Base-by-base conservation (phyloP, 164 flowering plant genomes). In the Cinnamomum chago region DNA sequence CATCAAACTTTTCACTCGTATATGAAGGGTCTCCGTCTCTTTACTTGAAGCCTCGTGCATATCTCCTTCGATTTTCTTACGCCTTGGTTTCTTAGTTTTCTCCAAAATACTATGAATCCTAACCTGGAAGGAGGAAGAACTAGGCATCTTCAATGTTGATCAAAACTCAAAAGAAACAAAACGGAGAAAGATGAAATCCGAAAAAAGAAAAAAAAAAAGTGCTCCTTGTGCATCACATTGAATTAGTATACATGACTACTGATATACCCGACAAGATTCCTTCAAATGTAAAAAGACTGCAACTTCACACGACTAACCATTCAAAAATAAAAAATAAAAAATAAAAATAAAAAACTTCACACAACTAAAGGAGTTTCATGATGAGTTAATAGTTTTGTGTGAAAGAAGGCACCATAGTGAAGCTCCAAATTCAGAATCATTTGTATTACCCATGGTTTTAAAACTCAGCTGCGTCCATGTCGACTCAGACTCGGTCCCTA, bases 41-140 rank as follows among this genome's bases (percentile, higher is more conserved):
- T 84, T 87, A 72, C 62, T 74, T 51, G 74, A 65, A 77, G 62
- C 80, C 52, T 84, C 90, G 35, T 80, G 70, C 73, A 62, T 68
- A 47, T 74, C 80, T 71, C 60, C 80, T 20, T 55, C 72, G 79
- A n/a, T 33, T 62, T 72, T 84, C 65, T 79, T 84, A 27, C 81
- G 81, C 68, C 79, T 76, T 24, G 50, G 14, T 25, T 76, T 87
- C 85, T 86, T 90, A 62, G 88, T 78, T 85, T 81, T 88, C 83
- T 91, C 90, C 83, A 95, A 82, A 73, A 90, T 84, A 68, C 60
- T 81, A 65, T 90, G 92, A 72, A 95, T 90, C 75, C 86, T 93
- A 72, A 87, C 88, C 99, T 95, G 86, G 67, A 50, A 24, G 20
- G n/a, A 58, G 3, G 64, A 75, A 24, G 20, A 66, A 66, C 24